Evolutionary conservation across 306 rosid species (phyloP).

Genomic region (Bauhinia variegata): DNA sequence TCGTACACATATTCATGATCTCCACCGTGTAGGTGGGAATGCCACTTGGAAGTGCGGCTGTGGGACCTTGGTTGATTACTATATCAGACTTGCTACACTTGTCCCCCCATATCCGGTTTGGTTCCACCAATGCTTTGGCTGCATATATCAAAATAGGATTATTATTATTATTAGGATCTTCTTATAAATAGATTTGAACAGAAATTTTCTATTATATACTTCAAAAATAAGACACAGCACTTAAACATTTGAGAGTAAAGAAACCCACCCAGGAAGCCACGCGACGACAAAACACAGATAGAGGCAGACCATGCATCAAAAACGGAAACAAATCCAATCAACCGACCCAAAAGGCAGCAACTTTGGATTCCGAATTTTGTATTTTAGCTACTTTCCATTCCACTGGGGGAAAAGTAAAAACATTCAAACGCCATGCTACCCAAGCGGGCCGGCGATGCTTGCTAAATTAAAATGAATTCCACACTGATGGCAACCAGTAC

Average conservation of each 20-base stretch:
- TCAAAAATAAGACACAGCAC: neutral
- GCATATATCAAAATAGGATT: conserved; percentile 13
- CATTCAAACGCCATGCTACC: neutral
- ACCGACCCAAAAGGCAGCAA: conserved; percentile 7
- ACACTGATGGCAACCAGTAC: neutral
- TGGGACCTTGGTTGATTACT: conserved; percentile 76
- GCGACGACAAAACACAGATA: conserved; percentile 17
- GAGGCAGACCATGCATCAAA: neutral
- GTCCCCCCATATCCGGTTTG: conserved; percentile 76
- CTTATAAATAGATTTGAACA: neutral
- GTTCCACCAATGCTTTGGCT: conserved; percentile 49
- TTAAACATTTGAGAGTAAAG: no score
- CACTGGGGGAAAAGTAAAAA: conserved; percentile 4
- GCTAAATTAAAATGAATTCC: neutral
- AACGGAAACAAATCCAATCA: neutral
- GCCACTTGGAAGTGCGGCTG: conserved; percentile 76
- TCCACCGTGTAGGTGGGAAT: conserved; percentile 85
- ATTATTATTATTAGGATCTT: no score
- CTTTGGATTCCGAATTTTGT: neutral
- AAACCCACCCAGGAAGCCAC: conserved; percentile 35
- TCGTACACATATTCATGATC: conserved; percentile 68
- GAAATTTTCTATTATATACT: neutral
- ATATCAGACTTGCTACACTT: conserved; percentile 69
- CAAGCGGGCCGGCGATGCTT: no score
- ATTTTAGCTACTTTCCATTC: conserved; percentile 2